A percentile compares a stretch with the other conserved stretches of the same genome.
phyloP scores from a whole-genome alignment of 176 grass and related monocot species.

The Zea luxurians region DNA sequence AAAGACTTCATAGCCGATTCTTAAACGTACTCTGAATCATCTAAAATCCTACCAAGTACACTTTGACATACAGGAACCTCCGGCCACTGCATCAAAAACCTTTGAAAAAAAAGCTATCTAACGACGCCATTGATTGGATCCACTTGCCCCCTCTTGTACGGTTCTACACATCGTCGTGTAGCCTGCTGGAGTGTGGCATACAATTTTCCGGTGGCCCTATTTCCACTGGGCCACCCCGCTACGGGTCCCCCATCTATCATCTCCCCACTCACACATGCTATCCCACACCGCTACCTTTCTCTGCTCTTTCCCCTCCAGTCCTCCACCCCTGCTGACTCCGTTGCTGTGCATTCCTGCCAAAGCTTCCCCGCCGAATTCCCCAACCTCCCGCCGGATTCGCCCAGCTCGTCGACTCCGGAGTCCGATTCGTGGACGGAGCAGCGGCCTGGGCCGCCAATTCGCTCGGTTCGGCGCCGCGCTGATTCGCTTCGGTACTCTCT shows the following conservation, averaged over 20 bases:
- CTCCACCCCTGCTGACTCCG: background rate
- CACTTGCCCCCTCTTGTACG: background rate
- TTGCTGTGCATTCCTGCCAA: constrained; percentile 36
- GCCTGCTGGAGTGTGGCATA: constrained; percentile 19
- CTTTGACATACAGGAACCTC: background rate
- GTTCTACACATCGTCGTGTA: constrained; percentile 31
- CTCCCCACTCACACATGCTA: constrained; percentile 28
- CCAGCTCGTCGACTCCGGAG: background rate
- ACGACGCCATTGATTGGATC: background rate
- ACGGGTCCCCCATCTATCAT: constrained; percentile 44
- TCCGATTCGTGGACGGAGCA: constrained; percentile 14
- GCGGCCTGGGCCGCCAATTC: background rate
- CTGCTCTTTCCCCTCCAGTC: constrained; percentile 41
- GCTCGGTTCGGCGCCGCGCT: background rate
- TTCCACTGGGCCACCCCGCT: constrained; percentile 23
- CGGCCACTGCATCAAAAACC: background rate
- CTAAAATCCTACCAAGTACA: background rate
- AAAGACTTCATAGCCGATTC: background rate
- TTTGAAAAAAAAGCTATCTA: background rate
- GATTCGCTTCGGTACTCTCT: background rate
- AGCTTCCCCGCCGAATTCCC: constrained; percentile 35
- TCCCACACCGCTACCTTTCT: background rate
- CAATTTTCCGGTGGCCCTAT: constrained; percentile 29
- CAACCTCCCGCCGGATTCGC: background rate
- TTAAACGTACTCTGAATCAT: no score